Conservation (phyloP, 1,284 basidiomycete species). For the Peniophora sp. region DNA sequence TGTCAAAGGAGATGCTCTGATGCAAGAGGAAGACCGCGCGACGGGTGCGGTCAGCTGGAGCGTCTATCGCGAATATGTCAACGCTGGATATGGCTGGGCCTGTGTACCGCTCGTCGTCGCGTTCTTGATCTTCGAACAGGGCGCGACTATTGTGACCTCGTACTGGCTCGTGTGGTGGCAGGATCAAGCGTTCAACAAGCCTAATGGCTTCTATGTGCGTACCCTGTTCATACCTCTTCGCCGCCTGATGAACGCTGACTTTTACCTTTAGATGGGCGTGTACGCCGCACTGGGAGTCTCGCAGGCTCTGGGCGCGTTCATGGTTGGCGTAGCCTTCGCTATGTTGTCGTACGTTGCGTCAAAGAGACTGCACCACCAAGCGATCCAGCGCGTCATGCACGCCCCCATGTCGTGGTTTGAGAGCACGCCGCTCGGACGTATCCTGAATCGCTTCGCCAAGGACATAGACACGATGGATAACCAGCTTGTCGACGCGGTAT, state of each 20-base stretch:
- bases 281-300: slow-evolving; percentile 50
- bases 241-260: slow-evolving; percentile 4
- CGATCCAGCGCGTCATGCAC: slow-evolving; percentile 58
- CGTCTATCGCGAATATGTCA: slow-evolving; percentile 47
- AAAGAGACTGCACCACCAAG: slow-evolving; percentile 38
- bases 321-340: slow-evolving; percentile 47
- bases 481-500: slow-evolving; percentile 36
- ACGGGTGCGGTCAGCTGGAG: slow-evolving; percentile 45
- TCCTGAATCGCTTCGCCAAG: slow-evolving; percentile 83
- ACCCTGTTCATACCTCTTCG: neutral
- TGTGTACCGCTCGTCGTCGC: slow-evolving; percentile 47
- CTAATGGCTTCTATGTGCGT: slow-evolving; percentile 55
- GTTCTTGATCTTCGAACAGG: slow-evolving; percentile 49
- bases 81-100: slow-evolving; percentile 45
- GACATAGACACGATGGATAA: slow-evolving; percentile 90
- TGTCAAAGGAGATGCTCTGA: slow-evolving; percentile 36
- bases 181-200: slow-evolving; percentile 45
- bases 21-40: slow-evolving; percentile 61
- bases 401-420: slow-evolving; percentile 89
- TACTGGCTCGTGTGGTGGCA: slow-evolving; percentile 77
- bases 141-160: slow-evolving; percentile 51
- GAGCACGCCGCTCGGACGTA: slow-evolving; percentile 84
- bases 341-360: slow-evolving; percentile 63
- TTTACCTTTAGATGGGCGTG: slow-evolving; percentile 49
- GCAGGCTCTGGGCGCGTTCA: slow-evolving; percentile 43